Conservation (phyloP, 768 basidiomycete species). For the Lanmaoa pseudosensibilis region DNA sequence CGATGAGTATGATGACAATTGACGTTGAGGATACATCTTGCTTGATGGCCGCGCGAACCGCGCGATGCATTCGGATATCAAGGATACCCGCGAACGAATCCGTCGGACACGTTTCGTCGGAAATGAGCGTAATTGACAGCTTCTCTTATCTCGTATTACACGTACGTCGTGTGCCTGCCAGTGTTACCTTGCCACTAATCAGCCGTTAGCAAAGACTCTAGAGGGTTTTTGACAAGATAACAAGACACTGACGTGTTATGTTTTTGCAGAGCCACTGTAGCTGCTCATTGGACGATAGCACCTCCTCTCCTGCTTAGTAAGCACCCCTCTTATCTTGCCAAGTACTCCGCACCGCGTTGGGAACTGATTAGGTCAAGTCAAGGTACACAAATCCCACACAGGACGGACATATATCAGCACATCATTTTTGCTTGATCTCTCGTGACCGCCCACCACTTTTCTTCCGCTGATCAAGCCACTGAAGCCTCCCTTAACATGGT, state of each 20-base stretch:
- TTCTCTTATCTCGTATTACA: conserved; percentile 14
- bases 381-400: conserved; percentile 23
- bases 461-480: not conserved
- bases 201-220: not conserved
- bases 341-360: not conserved
- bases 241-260: not conserved
- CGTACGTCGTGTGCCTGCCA: conserved; percentile 10
- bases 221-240: conserved; percentile 20
- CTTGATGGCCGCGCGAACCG: no score
- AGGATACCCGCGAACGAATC: no score
- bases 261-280: not conserved
- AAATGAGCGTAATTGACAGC: conserved; percentile 1
- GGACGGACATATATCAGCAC: conserved; percentile 21
- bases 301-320: conserved; percentile 22
- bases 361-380: not conserved
- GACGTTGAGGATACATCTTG: not conserved
- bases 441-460: conserved; percentile 3
- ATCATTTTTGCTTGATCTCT: not conserved
- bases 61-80: no score
- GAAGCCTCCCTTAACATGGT: conserved; percentile 34
- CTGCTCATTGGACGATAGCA: conserved; percentile 24
- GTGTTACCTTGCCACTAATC: not conserved
- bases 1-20: no score
- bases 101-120: not conserved
- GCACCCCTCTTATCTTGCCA: conserved; percentile 21